These are phyloP conservation scores for Sphaerulina musiva DNA, from an alignment of 2,329 filamentous ascomycete species.

Conservation along the genomic window DNA sequence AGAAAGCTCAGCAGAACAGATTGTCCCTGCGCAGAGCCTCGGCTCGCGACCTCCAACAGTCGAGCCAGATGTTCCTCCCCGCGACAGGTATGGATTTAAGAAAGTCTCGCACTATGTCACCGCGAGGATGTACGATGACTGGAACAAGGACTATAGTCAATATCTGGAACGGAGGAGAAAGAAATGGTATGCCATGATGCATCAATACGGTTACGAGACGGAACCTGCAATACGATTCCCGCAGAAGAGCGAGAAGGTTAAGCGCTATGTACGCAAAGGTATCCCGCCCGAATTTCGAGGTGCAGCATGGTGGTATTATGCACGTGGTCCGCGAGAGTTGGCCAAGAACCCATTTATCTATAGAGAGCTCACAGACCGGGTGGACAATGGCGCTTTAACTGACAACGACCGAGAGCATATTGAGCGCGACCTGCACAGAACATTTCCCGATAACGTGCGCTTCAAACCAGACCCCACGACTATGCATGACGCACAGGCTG, in stretches of 20 bases:
- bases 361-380: conserved; percentile 58
- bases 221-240: conserved; percentile 69
- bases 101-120: conserved; percentile 77
- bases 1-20: conserved; percentile 17
- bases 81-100: conserved; percentile 87
- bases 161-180: conserved; percentile 67
- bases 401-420: conserved; percentile 80
- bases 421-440: conserved; percentile 86
- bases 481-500: conserved; percentile 29
- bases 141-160: conserved; percentile 67
- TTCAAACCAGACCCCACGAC: conserved; percentile 63
- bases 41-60: conserved; percentile 7
- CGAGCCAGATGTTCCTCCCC: conserved; percentile 34
- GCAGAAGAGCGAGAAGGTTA: conserved; percentile 71
- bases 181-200: conserved; percentile 77
- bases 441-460: conserved; percentile 86
- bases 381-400: conserved; percentile 54
- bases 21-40: conserved; percentile 9
- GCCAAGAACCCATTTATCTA: conserved; percentile 73
- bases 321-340: conserved; percentile 73
- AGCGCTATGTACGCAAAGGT: conserved; percentile 84
- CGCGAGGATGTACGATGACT: conserved; percentile 69
- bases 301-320: conserved; percentile 96
- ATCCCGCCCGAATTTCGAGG: conserved; percentile 91
- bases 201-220: conserved; percentile 66